phyloP scores from a whole-genome alignment of 2,329 filamentous ascomycete species.

The Tolypocladium cylindrosporum region DNA sequence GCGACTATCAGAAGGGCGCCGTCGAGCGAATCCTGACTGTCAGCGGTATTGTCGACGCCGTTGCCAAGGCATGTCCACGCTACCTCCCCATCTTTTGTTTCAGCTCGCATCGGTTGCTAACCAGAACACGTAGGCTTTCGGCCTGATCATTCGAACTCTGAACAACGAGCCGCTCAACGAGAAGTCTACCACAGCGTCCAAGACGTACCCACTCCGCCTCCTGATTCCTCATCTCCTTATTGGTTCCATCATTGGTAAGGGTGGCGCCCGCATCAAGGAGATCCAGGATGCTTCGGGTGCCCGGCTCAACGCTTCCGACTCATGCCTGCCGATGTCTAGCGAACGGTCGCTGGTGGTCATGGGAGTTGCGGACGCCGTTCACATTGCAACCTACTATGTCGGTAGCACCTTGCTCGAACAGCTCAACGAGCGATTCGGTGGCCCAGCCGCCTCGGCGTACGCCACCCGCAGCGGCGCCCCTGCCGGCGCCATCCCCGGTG shows the following conservation, averaged over 20 bases:
- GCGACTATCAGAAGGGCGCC: slow-evolving; percentile 93
- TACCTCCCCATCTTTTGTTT: neutral
- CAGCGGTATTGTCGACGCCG: slow-evolving; percentile 90
- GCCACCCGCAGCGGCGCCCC: slow-evolving; percentile 90
- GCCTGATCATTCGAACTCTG: slow-evolving; percentile 92
- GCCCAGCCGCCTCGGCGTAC: slow-evolving; percentile 93
- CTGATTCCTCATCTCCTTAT: slow-evolving; percentile 96
- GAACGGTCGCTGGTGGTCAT: slow-evolving; percentile 97
- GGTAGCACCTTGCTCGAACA: slow-evolving; percentile 97
- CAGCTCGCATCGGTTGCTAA: neutral
- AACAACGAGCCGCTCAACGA: slow-evolving; percentile 92
- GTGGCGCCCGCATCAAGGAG: slow-evolving; percentile 88
- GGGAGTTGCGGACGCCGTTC: slow-evolving; percentile 93
- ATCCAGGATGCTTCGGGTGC: slow-evolving; percentile 97
- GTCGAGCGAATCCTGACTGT: slow-evolving; percentile 97
- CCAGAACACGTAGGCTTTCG: slow-evolving; percentile 63
- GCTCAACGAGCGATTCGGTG: slow-evolving; percentile 91
- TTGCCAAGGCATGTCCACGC: slow-evolving; percentile 65
- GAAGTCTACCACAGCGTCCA: slow-evolving; percentile 84
- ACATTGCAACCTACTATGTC: slow-evolving; percentile 98
- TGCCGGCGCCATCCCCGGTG: slow-evolving; percentile 85
- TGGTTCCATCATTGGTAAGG: slow-evolving; percentile 97
- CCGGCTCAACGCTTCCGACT: slow-evolving; percentile 90
- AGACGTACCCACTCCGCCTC: slow-evolving; percentile 92
- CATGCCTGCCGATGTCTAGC: slow-evolving; percentile 85